Evolutionary conservation across 2,329 filamentous ascomycete species (phyloP).

Genomic region (Aspergillus sp.): DNA sequence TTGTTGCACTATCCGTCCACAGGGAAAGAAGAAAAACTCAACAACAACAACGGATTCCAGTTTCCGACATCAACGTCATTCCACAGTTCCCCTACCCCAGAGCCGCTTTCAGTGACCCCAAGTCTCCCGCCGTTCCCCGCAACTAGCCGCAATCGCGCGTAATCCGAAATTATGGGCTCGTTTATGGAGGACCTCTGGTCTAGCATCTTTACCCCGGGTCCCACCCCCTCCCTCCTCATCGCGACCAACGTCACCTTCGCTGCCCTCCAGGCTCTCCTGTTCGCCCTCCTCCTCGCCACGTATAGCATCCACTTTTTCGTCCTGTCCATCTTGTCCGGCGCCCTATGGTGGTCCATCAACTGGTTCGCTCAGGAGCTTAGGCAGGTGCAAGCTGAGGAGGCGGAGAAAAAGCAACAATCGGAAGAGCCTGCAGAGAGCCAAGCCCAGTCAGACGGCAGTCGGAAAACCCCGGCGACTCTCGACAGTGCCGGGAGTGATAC

Average conservation of each 20-base stretch:
- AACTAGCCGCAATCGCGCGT: constrained; percentile 5
- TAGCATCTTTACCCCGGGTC: constrained; percentile 89
- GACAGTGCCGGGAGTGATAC: constrained; percentile 48
- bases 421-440: constrained; percentile 36
- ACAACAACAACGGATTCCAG: constrained; percentile 15
- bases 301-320: constrained; percentile 86
- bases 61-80: constrained; percentile 20
- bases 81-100: not conserved
- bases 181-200: constrained; percentile 80
- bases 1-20: not conserved
- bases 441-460: constrained; percentile 21
- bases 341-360: constrained; percentile 92
- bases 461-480: constrained; percentile 35
- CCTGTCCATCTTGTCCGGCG: constrained; percentile 75
- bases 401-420: constrained; percentile 46
- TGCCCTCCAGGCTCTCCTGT: constrained; percentile 76
- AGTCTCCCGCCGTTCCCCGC: constrained; percentile 5
- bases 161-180: constrained; percentile 40
- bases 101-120: not conserved
- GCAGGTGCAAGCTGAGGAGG: constrained; percentile 53
- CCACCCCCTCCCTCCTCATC: constrained; percentile 81
- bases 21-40: not conserved
- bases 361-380: constrained; percentile 80
- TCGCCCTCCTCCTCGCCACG: constrained; percentile 75
- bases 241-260: constrained; percentile 91